Base-by-base conservation (phyloP, 1,284 basidiomycete genomes). In the Ceratobasidium sp. region DNA sequence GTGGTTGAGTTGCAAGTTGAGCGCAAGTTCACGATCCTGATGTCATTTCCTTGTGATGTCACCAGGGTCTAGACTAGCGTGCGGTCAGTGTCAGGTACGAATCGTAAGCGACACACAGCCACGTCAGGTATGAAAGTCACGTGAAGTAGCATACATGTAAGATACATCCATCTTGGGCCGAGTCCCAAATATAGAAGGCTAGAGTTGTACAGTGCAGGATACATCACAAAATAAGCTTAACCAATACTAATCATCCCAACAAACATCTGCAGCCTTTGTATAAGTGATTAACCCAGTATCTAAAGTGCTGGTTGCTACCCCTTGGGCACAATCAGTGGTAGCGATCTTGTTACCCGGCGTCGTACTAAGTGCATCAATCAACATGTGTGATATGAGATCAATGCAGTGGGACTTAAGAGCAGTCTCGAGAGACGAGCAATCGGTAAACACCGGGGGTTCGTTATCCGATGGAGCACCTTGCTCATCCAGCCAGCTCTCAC, bases 11-110 rank as follows among this genome's bases (percentile, higher is more conserved):
- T 50, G 62, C n/a, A 11, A 17, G 24, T 50, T 45, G 33, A 17
- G 33, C 17, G 45, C 33, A 15, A 19, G 19, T 29, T 33, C 24
- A 8, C 24, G 9, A n/a, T 19, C n/a, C 47, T 50, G 62, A 64
- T 64, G 62, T 50, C 62, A 64, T 50, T 50, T 33, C 24, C 15
- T 33, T 15, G 45, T 64, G 62, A 64, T 50, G 62, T 64, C 62
- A 64, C 50, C 62, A 64, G 62, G 62, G 62, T 50, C 62, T 29
- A 33, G 11, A n/a, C n/a, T 54, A 27, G 51, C n/a, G 51, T 53
- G 51, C 51, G 15, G 51, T 53, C 29, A 53, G 2, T 17, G 51
- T 53, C 22, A 15, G 51, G 51, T 53, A 53, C 29, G 14, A 15
- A 53, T 19, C n/a, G 51, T 53, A 53, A 15, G 51, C 51, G 9